Evolutionary conservation across 345 rosid genomes (phyloP).

Genomic region (Salix caprea): DNA sequence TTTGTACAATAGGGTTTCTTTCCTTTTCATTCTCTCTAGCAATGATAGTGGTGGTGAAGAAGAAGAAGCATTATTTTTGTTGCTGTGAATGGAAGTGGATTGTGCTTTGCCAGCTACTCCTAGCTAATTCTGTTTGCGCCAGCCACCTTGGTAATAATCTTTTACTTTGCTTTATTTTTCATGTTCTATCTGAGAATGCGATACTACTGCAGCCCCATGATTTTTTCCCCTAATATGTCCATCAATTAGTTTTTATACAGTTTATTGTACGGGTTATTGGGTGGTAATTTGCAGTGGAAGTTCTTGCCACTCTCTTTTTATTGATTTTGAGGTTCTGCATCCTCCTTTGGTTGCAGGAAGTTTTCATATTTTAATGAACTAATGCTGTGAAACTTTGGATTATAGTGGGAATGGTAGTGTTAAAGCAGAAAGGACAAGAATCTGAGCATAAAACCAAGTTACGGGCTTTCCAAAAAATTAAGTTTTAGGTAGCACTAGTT

Average conservation of each 20-base stretch:
- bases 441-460: neutral
- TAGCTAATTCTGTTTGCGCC: slow-evolving; percentile 47
- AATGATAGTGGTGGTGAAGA: slow-evolving; percentile 17
- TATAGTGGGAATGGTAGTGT: neutral
- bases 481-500: neutral
- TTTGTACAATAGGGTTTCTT: slow-evolving; percentile 19
- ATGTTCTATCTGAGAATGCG: neutral
- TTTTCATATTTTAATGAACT: no score
- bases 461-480: neutral
- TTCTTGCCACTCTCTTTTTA: neutral
- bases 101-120: slow-evolving; percentile 32
- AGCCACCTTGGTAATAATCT: slow-evolving; percentile 44
- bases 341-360: neutral
- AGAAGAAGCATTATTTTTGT: slow-evolving; percentile 12
- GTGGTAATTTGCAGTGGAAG: neutral
- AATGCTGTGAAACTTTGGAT: no score
- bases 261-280: neutral
- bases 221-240: neutral
- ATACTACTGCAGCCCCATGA: neutral
- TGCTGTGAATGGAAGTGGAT: slow-evolving; percentile 24
- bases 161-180: neutral
- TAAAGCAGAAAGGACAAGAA: neutral
- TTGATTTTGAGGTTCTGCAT: neutral
- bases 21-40: neutral
- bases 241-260: neutral